Evolutionary conservation across 2,329 filamentous ascomycete species (phyloP).

Genomic region (Aureobasidium sp.): DNA sequence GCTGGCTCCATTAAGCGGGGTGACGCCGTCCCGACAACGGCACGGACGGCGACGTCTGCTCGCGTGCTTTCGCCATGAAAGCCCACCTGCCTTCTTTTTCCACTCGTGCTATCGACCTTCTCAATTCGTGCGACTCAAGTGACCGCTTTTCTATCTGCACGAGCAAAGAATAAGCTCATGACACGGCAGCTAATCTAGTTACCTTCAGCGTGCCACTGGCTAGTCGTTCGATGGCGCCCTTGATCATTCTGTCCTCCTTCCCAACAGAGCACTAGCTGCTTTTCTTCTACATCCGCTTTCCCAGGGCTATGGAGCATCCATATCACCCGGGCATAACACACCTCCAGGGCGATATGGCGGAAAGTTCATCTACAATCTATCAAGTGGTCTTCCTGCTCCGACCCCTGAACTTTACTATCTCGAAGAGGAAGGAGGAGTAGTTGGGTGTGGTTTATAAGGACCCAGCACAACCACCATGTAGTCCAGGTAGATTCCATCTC

Average conservation of each 20-base stretch:
- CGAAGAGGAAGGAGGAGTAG: neutral
- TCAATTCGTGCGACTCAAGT: neutral
- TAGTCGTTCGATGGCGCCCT: neutral
- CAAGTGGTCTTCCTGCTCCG: neutral
- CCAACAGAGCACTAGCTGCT: neutral
- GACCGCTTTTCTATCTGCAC: neutral
- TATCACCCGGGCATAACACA: neutral
- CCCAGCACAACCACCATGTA: neutral
- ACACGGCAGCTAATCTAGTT: neutral
- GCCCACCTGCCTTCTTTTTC: neutral
- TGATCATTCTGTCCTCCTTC: constrained; percentile 8
- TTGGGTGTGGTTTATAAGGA: neutral
- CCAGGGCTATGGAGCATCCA: neutral
- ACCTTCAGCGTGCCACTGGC: neutral
- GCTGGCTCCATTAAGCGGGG: neutral
- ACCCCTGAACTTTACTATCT: neutral
- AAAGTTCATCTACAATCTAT: neutral
- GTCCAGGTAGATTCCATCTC: neutral
- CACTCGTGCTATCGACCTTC: constrained; percentile 1
- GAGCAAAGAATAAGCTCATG: neutral
- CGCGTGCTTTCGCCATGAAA: neutral
- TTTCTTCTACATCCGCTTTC: neutral
- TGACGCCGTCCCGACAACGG: neutral
- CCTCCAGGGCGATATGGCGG: neutral
- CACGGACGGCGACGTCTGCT: constrained; percentile 1